A percentile compares a stretch with the other conserved stretches of the same genome.
Evolutionary conservation across 768 basidiomycete species (phyloP).

Genomic region (Rhodotorula paludigena): DNA sequence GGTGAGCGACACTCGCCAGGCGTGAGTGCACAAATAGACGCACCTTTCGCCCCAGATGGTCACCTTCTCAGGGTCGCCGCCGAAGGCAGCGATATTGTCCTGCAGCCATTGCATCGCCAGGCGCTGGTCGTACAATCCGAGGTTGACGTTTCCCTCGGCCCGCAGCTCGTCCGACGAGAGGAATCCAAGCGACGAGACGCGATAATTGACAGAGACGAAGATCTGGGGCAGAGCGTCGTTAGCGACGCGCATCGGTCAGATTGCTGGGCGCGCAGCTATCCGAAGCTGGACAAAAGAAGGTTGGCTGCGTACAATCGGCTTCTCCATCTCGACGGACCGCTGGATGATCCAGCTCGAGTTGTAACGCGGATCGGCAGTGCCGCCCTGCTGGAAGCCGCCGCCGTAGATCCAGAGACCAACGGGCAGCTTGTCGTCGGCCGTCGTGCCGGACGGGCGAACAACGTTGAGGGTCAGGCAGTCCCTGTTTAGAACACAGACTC

Average conservation of each 20-base stretch:
- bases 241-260: too few relatives aligned
- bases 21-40: background rate
- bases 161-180: constrained; percentile 8
- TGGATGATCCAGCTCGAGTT: constrained; percentile 32
- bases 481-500: background rate
- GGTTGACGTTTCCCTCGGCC: constrained; percentile 20
- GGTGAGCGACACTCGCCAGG: background rate
- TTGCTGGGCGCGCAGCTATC: too few relatives aligned
- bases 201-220: constrained; percentile 35
- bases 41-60: constrained; percentile 35
- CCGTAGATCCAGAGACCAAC: constrained; percentile 44
- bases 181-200: constrained; percentile 35
- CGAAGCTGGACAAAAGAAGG: too few relatives aligned
- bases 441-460: constrained; percentile 29
- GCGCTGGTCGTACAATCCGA: constrained; percentile 41
- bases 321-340: constrained; percentile 36
- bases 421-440: constrained; percentile 8
- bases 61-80: constrained; percentile 60
- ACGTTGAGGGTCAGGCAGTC: constrained; percentile 39
- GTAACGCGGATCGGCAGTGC: constrained; percentile 31
- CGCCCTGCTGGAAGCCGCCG: constrained; percentile 31
- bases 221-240: background rate
- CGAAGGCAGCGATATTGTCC: constrained; percentile 63
- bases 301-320: constrained; percentile 27
- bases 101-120: constrained; percentile 60